Base-by-base conservation (phyloP, 1,284 basidiomycete species). In the Naganishia cerealis region DNA sequence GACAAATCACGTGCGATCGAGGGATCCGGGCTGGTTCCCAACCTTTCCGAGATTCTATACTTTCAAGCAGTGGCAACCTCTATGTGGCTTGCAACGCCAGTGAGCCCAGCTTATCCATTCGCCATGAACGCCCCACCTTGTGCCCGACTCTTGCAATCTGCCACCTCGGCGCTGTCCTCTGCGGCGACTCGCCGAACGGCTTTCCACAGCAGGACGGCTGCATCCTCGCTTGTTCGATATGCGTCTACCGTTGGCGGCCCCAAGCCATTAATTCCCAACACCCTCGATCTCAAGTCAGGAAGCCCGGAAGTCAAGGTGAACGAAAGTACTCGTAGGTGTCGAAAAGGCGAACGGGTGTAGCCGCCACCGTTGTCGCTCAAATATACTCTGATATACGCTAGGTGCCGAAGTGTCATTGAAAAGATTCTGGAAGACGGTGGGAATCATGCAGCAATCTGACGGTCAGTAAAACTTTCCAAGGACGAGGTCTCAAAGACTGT, bases 391-490 rank as follows among this genome's bases (percentile, higher is more conserved):
- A 5, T 9, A n/a, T 29, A 21, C n/a, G 33, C 6, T 50, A 94
- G 93, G 89, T 72, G 92, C 91, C 18, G 91, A 95, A 80, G 85
- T 87, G 42, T 91, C 90, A 1, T 82, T 92, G 78, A 88, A 89
- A 71, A 84, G 94, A 36, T 97, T 97, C 78, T 97, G 94, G 94
- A 93, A 93, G 76, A 86, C 85, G 1, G 93, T 93, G 16, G 86
- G 85, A 36, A 83, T 95, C 67, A 86, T 88, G 70, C 80, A 84
- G 68, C 84, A 84, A 36, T 73, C 76, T 65, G 83, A 85, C 39
- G 83, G 82, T 81, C 61, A 65, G 74, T 71, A 15, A 33, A 33
- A 2, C 29, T 6, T 33, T 33, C 6, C n/a, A n/a, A 33, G 3
- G 6, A 3, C 29, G 6, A 3, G 29, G 29, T 6, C 29, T 21